These are phyloP conservation scores for Groenewaldozyma sp. DNA, from an alignment of 1,139 yeast species.

Conservation along the genomic window DNA sequence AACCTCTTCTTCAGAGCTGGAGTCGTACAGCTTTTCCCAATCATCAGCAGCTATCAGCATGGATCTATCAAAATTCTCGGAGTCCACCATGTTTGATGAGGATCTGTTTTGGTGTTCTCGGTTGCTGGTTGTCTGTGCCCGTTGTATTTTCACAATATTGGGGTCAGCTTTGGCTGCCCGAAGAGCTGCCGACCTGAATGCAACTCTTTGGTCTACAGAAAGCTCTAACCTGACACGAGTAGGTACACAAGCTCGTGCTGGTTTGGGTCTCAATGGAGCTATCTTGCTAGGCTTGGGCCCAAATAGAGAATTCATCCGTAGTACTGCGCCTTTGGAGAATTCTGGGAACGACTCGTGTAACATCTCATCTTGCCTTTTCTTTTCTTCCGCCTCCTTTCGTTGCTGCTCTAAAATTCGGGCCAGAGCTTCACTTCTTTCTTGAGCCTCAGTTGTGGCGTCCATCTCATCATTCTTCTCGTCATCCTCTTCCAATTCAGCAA, in stretches of 20 bases:
- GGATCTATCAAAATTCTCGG: constrained; percentile 37
- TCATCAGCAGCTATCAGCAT: constrained; percentile 67
- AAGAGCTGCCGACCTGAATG: constrained; percentile 16
- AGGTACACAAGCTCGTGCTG: constrained; percentile 54
- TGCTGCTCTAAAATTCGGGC: not conserved
- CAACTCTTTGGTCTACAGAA: constrained; percentile 32
- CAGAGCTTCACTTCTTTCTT: not conserved
- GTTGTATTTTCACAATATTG: constrained; percentile 11
- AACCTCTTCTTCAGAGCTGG: constrained; percentile 10
- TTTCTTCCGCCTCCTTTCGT: constrained; percentile 4
- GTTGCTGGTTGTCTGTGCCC: constrained; percentile 4
- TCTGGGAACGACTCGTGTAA: constrained; percentile 47
- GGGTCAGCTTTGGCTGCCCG: constrained; percentile 4
- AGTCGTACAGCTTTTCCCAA: constrained; percentile 55
- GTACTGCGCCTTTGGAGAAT: constrained; percentile 45
- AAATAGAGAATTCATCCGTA: constrained; percentile 60
- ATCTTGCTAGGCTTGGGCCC: constrained; percentile 52
- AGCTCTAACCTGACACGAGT: constrained; percentile 35
- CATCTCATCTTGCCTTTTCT: constrained; percentile 21
- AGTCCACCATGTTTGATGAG: not conserved
- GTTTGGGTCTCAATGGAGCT: constrained; percentile 44
- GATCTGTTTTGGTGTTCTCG: not conserved
- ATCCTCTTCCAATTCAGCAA: constrained; percentile 1
- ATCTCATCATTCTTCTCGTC: constrained; percentile 6
- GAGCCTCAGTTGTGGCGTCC: constrained; percentile 1